Evolutionary conservation across 352 stramenopile species (phyloP).

Genomic region (Phytophthora colocasiae): DNA sequence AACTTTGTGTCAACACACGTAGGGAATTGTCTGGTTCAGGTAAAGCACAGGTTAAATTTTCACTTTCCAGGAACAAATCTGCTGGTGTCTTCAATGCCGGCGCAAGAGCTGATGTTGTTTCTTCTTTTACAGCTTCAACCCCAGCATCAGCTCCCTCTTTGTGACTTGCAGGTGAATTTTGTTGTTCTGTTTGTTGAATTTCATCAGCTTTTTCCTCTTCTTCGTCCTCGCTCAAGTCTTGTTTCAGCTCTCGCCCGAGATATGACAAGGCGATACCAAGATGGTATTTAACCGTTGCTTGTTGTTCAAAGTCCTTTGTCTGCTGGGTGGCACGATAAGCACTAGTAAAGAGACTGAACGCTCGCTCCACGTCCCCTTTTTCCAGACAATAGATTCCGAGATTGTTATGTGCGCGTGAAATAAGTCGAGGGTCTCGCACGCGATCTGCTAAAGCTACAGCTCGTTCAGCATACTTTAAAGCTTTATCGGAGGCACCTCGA

Average conservation of each 20-base stretch:
- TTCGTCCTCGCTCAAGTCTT: slow-evolving; percentile 31
- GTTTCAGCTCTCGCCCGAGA: slow-evolving; percentile 29
- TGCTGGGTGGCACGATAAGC: slow-evolving; percentile 42
- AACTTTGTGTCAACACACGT: slow-evolving; percentile 32
- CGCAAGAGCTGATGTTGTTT: neutral
- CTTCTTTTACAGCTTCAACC: neutral
- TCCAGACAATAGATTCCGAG: slow-evolving; percentile 46
- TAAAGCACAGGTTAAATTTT: slow-evolving; percentile 26
- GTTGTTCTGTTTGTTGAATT: neutral
- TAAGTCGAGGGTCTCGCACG: slow-evolving; percentile 23
- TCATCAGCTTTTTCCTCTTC: slow-evolving; percentile 15
- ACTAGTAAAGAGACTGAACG: slow-evolving; percentile 42
- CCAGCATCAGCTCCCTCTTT: neutral
- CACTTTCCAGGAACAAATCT: slow-evolving; percentile 45
- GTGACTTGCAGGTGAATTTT: neutral
- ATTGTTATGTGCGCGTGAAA: slow-evolving; percentile 52
- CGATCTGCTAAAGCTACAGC: slow-evolving; percentile 33
- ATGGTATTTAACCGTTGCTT: slow-evolving; percentile 53
- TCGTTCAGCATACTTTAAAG: slow-evolving; percentile 28
- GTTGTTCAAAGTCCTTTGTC: slow-evolving; percentile 40
- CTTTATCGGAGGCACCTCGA: slow-evolving; percentile 23
- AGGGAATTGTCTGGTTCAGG: slow-evolving; percentile 32
- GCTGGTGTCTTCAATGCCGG: slow-evolving; percentile 23
- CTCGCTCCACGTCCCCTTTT: slow-evolving; percentile 28
- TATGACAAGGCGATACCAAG: slow-evolving; percentile 45